A percentile compares a stretch with the other conserved stretches of the same genome.
phyloP scores from a whole-genome alignment of 2,329 filamentous ascomycete species.

The Paracamarosporium sp. region DNA sequence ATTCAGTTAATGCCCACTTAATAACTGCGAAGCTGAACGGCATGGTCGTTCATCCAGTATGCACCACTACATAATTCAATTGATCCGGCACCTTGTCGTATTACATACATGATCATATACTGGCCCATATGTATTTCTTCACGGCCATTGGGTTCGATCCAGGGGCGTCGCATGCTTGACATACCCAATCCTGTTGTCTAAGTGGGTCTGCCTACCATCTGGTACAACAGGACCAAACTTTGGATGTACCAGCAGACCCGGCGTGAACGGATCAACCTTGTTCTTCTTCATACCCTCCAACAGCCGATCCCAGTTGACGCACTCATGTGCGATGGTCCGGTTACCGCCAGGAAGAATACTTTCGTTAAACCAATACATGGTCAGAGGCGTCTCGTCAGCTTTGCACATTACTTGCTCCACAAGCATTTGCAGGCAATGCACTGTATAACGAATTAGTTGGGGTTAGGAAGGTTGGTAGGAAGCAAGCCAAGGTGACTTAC shows the following conservation, averaged over 20 bases:
- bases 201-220: background rate
- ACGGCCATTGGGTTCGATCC: constrained; percentile 1
- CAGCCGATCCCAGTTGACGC: constrained; percentile 4
- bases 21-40: no score
- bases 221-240: constrained; percentile 6
- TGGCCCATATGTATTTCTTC: background rate
- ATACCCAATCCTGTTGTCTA: constrained; percentile 5
- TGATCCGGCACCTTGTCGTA: background rate
- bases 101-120: background rate
- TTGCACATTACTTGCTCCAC: constrained; percentile 3
- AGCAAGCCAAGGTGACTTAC: background rate
- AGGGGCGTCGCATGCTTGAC: constrained; percentile 4
- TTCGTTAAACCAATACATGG: constrained; percentile 6
- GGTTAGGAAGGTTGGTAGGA: background rate
- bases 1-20: no score
- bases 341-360: constrained; percentile 2
- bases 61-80: no score
- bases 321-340: constrained; percentile 3
- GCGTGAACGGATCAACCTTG: constrained; percentile 1
- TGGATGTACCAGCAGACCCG: constrained; percentile 2
- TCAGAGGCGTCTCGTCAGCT: background rate
- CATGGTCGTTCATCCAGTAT: no score
- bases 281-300: constrained; percentile 4
- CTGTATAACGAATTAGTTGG: background rate
- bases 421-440: constrained; percentile 6